Evolutionary conservation across 306 rosid species (phyloP), one percentile per base, ranked within the genome.

Genomic region (Amphicarpaea edgeworthii): DNA sequence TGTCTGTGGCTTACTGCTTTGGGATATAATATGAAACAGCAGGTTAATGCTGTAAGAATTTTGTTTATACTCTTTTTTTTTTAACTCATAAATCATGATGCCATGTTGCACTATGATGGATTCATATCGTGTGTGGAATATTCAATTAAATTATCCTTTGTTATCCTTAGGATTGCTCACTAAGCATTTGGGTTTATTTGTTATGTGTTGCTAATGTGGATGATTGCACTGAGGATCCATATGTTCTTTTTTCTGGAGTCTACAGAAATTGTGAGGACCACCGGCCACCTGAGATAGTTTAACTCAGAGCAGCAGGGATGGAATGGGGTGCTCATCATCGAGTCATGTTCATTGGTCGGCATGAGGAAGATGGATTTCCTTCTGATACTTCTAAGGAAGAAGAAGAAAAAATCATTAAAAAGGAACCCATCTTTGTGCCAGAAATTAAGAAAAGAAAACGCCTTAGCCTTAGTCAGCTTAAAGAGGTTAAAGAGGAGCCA

Each of bases 381-480:
- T 51, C 80, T 14, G 69, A 66, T 69, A 69, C 76, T 24, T 30
- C 30, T 12, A 79, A 66, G 53, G 86, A 73, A 68, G 89, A 81
- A 73, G 84, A 71, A 70, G 80, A 83, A 75, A 71, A 37, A 20
- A 4, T 62, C 38, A 59, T 73, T 10, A 87, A 84, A 62, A n/a
- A 61, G 37, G 83, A 87, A 71, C 72, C 85, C 37, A 64, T 77
- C 23, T 84, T 70, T 46, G 16, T 78, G 65, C 82, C 82, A 4
- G 86, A 75, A 41, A 40, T 7, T 54, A 81, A 40, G 81, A 84
- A 47, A 69, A 77, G 90, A 83, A 88, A 85, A 81, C 81, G 85
- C 59, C 85, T 67, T n/a, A 80, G 83, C 77, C 90, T 66, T 72
- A 77, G 80, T 79, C 84, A 79, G 80, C 86, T 80, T 53, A 85